Evolutionary conservation across 306 rosid species (phyloP).

Genomic region (Rosa multiflora): DNA sequence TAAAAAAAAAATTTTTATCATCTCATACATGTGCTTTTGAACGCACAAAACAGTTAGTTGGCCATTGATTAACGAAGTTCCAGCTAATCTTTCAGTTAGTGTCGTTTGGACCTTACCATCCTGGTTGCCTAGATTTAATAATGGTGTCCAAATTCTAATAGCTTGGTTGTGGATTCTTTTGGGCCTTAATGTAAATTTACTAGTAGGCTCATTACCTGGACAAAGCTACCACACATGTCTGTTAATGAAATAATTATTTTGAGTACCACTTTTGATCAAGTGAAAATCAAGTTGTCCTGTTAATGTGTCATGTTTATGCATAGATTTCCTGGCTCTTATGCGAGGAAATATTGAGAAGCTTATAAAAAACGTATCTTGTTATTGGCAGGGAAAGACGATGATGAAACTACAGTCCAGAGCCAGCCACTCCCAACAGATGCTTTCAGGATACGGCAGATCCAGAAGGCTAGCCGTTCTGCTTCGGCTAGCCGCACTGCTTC

Average conservation of each 20-base stretch:
- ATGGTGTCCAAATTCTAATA: background rate
- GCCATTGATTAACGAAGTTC: background rate
- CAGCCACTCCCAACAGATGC: conserved; percentile 87
- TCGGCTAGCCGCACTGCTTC: conserved; percentile 66
- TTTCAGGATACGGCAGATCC: conserved; percentile 79
- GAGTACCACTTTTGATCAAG: background rate
- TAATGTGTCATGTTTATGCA: background rate
- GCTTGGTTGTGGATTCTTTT: background rate
- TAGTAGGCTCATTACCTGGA: background rate
- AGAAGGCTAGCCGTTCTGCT: conserved; percentile 70
- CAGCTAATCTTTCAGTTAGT: background rate
- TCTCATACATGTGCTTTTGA: background rate
- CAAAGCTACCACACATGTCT: background rate
- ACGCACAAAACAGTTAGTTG: background rate
- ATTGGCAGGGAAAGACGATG: conserved; percentile 71
- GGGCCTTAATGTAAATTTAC: background rate
- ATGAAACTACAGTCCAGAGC: conserved; percentile 78
- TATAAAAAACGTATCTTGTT: background rate
- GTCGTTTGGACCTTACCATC: background rate
- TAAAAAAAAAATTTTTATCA: too few relatives aligned
- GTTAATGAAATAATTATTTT: background rate
- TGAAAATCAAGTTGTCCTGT: background rate
- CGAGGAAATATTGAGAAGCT: background rate
- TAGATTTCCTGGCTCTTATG: background rate
- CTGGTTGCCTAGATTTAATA: background rate